Evolutionary conservation across 2,329 filamentous ascomycete species (phyloP).

Genomic region (Magnaporthiopsis rhizophila): DNA sequence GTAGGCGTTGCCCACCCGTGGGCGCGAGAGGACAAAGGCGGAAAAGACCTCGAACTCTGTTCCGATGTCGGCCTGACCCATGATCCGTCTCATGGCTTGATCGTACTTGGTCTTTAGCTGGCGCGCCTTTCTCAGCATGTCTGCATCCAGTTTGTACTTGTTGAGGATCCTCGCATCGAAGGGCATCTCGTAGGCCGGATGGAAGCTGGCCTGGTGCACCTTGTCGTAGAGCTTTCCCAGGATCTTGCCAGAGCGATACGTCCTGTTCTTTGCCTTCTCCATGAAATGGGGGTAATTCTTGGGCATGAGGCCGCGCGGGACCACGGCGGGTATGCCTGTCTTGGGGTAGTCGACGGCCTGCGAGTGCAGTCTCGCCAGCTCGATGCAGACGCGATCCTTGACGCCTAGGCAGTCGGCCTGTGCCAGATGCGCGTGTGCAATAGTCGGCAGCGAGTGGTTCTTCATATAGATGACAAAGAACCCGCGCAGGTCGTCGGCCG

Average conservation of each 20-base stretch:
- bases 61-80: conserved; percentile 73
- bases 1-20: conserved; percentile 67
- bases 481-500: conserved; percentile 62
- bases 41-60: conserved; percentile 93
- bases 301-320: conserved; percentile 54
- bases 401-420: conserved; percentile 66
- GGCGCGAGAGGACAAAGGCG: conserved; percentile 71
- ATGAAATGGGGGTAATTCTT: conserved; percentile 77
- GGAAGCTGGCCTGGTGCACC: conserved; percentile 59
- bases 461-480: conserved; percentile 95
- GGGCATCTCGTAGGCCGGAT: conserved; percentile 58
- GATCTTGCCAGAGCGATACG: conserved; percentile 62
- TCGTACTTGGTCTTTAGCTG: conserved; percentile 74
- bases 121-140: conserved; percentile 50
- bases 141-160: conserved; percentile 47
- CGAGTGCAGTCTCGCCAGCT: conserved; percentile 75
- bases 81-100: conserved; percentile 63
- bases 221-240: conserved; percentile 79
- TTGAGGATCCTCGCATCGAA: conserved; percentile 72
- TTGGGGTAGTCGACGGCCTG: conserved; percentile 92
- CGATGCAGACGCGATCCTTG: conserved; percentile 58
- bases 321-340: conserved; percentile 68
- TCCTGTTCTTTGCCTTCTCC: conserved; percentile 52
- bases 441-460: conserved; percentile 71
- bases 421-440: conserved; percentile 76